Evolutionary conservation across 1,139 yeast species (phyloP).

Genomic region (Casaregolazyma lundiana): DNA sequence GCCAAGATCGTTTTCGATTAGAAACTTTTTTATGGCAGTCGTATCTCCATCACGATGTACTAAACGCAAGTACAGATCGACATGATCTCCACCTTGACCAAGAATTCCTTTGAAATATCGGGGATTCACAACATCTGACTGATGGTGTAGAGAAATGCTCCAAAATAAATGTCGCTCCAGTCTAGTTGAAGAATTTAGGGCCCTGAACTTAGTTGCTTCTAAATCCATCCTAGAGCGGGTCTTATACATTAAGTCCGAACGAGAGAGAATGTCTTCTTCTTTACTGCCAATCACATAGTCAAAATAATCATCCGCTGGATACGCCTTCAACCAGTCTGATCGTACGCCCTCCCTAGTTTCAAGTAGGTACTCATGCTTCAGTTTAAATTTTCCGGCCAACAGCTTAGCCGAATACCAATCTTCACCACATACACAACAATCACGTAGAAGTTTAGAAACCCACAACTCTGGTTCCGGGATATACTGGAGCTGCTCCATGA

Average conservation of each 20-base stretch:
- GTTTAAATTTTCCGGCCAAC: slow-evolving; percentile 12
- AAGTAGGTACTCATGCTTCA: slow-evolving; percentile 1
- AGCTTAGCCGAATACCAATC: slow-evolving; percentile 16
- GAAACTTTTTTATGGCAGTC: background rate
- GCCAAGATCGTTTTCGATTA: slow-evolving; percentile 2
- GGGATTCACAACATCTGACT: background rate
- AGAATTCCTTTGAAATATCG: slow-evolving; percentile 4
- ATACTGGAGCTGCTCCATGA: slow-evolving; percentile 70
- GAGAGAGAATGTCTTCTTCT: slow-evolving; percentile 14
- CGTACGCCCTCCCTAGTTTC: background rate
- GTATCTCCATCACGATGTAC: slow-evolving; percentile 2
- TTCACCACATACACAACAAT: slow-evolving; percentile 32
- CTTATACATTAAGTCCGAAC: slow-evolving; percentile 18
- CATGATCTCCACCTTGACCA: background rate
- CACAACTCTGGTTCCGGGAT: slow-evolving; percentile 45
- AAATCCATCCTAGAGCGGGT: slow-evolving; percentile 7
- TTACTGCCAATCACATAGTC: slow-evolving; percentile 26
- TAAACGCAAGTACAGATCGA: background rate
- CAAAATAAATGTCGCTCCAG: slow-evolving; percentile 3
- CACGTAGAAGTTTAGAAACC: slow-evolving; percentile 41
- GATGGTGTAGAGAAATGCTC: background rate
- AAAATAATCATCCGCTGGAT: slow-evolving; percentile 22
- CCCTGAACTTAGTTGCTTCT: slow-evolving; percentile 11
- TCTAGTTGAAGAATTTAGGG: background rate
- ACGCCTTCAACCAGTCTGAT: background rate